phyloP scores from a whole-genome alignment of 139 green algal genomes.

The Eudorina sp. region DNA sequence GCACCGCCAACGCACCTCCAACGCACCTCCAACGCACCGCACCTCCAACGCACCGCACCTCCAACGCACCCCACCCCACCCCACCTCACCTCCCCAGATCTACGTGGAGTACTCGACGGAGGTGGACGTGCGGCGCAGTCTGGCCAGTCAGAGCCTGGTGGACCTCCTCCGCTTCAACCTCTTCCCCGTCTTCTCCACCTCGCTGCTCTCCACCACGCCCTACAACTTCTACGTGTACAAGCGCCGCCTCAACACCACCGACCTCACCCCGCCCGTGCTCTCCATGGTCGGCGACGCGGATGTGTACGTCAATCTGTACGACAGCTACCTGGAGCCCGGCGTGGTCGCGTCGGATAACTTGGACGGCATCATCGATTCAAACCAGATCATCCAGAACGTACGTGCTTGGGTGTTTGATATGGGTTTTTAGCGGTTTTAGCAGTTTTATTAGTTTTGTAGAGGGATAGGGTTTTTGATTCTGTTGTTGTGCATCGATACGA shows the following conservation, averaged over 20 bases:
- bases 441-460: too few relatives aligned
- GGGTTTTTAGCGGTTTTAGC: background rate
- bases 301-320: slow-evolving; percentile 38
- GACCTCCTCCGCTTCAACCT: slow-evolving; percentile 12
- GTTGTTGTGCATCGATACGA: too few relatives aligned
- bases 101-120: slow-evolving; percentile 13
- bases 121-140: slow-evolving; percentile 15
- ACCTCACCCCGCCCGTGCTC: slow-evolving; percentile 41
- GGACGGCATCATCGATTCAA: slow-evolving; percentile 38
- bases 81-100: background rate
- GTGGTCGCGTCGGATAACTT: slow-evolving; percentile 20
- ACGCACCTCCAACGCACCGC: too few relatives aligned
- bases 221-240: slow-evolving; percentile 32
- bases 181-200: slow-evolving; percentile 6
- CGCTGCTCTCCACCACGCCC: slow-evolving; percentile 2
- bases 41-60: too few relatives aligned
- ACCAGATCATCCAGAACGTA: slow-evolving; percentile 10
- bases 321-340: slow-evolving; percentile 47
- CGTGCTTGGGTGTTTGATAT: background rate
- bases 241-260: slow-evolving; percentile 31
- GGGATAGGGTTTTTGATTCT: too few relatives aligned
- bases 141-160: slow-evolving; percentile 10
- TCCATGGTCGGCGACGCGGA: slow-evolving; percentile 8
- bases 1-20: too few relatives aligned
- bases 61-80: too few relatives aligned